Base-by-base conservation (phyloP, 1,139 yeast species). In the Suhomyces ambrosiae region DNA sequence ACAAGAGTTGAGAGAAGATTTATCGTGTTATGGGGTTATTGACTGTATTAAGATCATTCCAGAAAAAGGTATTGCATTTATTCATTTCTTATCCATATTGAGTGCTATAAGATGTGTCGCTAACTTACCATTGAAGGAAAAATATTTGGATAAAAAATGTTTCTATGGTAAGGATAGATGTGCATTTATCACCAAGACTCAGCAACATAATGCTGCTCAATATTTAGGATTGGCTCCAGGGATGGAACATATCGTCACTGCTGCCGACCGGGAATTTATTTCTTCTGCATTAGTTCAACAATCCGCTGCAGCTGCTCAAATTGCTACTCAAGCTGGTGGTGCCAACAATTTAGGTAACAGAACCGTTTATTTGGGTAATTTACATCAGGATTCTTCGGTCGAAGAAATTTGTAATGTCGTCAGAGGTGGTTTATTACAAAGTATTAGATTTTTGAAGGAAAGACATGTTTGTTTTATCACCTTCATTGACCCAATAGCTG, bases 161-260 rank as follows among this genome's bases (percentile, higher is more conserved):
- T 78, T 75, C 50, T 79, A 78, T 48, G 83, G 83, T 44, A 79
- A 79, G 44, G 82, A 85, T 56, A 60, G 84, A 53, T 79, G 84
- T 62, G 84, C 84, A 4, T 79, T 79, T 54, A 86, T 90, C 36
- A 88, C 97, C 25, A 88, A 87, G 61, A 86, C 97, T 19, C 97
- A 92, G 63, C 96, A 89, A 63, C 97, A 90, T 58, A 89, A 90
- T 60, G 97, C 97, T 15, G 96, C 97, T 7, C 96, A 90, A 63
- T 90, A 88, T 59, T 69, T 90, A 44, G 97, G 97, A 2, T 74
- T 89, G 49, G 89, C 90, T 27, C 95, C 95, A 15, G 95, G 95
- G 18, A 80, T 83, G 79, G 96, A 86, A 56, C 89, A 86, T 56
- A 71, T 86, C 42, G 82, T 82, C 18, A 83, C 89, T 28, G 85